Conservation (phyloP, 176 grass and related monocot genomes). For the sorghum (Sorghum bicolor) region DNA sequence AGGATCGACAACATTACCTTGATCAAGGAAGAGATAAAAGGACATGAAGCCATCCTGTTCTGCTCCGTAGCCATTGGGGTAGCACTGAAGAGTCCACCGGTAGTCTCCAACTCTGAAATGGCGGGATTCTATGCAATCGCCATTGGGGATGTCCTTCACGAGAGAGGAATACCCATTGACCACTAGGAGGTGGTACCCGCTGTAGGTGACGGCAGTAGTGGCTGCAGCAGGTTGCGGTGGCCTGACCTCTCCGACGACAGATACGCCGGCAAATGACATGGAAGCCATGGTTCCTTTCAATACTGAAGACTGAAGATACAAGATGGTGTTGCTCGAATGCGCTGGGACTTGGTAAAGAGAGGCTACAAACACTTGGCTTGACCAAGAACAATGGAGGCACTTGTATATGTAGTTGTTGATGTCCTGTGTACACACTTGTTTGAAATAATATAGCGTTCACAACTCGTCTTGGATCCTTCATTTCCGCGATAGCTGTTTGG, state of each 20-base stretch:
- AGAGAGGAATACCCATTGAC: background rate
- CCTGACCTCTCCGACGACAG: background rate
- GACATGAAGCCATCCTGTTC: background rate
- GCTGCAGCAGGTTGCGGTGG: background rate
- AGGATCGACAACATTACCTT: background rate
- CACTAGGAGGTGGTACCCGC: constrained; percentile 13
- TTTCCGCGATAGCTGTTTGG: too few relatives aligned
- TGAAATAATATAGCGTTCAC: too few relatives aligned
- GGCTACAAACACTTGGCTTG: too few relatives aligned
- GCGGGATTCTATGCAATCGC: background rate
- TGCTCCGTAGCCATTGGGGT: background rate
- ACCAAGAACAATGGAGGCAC: too few relatives aligned
- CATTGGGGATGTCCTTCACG: background rate
- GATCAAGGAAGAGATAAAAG: constrained; percentile 5
- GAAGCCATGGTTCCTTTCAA: background rate
- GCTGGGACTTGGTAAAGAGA: too few relatives aligned
- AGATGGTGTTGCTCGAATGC: too few relatives aligned
- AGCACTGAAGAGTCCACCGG: background rate
- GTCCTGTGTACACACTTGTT: too few relatives aligned
- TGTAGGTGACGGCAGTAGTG: background rate
- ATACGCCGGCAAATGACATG: background rate
- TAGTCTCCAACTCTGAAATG: background rate
- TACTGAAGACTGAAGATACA: too few relatives aligned
- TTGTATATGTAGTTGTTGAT: too few relatives aligned
- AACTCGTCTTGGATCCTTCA: too few relatives aligned